Conservation (phyloP, 1,139 yeast genomes). For the Wickerhamomyces sp. region DNA sequence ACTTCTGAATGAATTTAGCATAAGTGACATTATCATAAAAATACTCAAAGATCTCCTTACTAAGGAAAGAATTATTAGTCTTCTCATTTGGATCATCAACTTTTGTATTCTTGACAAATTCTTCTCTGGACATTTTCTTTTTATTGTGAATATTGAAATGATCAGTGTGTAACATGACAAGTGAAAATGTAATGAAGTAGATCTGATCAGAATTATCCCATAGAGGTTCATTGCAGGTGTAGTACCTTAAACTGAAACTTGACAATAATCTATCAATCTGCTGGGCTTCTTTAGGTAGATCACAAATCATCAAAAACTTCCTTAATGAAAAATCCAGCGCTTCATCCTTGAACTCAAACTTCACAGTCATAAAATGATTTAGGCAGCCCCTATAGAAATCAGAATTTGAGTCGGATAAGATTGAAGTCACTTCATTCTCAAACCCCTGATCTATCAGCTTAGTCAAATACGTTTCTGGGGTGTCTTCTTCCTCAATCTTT, state of each 20-base stretch:
- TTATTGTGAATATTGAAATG: conserved; percentile 59
- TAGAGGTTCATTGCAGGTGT: conserved; percentile 20
- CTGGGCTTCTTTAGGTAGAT: conserved; percentile 63
- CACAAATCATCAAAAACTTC: conserved; percentile 47
- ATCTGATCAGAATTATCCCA: conserved; percentile 43
- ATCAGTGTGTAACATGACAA: conserved; percentile 67
- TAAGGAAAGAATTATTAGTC: conserved; percentile 21
- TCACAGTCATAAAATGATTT: conserved; percentile 31
- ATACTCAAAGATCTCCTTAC: conserved; percentile 42
- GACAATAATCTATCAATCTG: conserved; percentile 63
- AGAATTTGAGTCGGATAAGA: conserved; percentile 33
- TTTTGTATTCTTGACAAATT: conserved; percentile 47
- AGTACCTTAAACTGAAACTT: conserved; percentile 46
- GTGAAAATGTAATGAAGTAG: conserved; percentile 52
- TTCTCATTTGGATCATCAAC: conserved; percentile 25
- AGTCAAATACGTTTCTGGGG: conserved; percentile 31
- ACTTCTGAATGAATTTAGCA: conserved; percentile 38
- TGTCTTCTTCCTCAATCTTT: conserved; percentile 27
- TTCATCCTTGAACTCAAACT: conserved; percentile 43
- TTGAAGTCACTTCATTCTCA: conserved; percentile 33
- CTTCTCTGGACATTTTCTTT: conserved; percentile 56
- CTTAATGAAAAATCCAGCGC: conserved; percentile 63
- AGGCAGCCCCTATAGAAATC: conserved; percentile 34
- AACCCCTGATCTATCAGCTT: conserved; percentile 29
- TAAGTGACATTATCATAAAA: conserved; percentile 60